Base-by-base conservation (phyloP, 2,329 filamentous ascomycete genomes). In the Calonectria pteridis region DNA sequence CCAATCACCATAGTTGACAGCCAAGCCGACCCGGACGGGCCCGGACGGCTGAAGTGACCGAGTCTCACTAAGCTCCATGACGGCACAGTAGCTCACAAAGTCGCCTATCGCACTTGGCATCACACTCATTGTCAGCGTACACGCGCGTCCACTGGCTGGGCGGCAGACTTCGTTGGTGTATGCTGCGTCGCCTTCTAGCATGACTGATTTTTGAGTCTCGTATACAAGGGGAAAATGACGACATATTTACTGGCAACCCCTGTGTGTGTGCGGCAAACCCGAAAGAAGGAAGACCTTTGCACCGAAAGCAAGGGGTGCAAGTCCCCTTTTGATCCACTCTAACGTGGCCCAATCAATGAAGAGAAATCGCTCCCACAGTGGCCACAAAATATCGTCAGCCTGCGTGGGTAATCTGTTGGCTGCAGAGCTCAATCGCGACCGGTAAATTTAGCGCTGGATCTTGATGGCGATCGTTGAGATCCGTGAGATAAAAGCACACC, bases 31-130 rank as follows among this genome's bases (percentile, higher is more conserved):
- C 40, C 23, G 35, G 33, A 11, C 35, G 7, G 23, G 13, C n/a
- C 33, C 33, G 23, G 29, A 40, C 6, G 16, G 35, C 35, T 40
- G 55, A 40, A 62, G 10, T 62, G n/a, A 26, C 26, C 29, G 28
- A 46, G n/a, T 62, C 55, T 62, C 55, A 62, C 55, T 62, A 28
- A 62, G 55, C 55, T 37, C 55, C 55, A 37, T 62, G 33, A 37
- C 55, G n/a, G 35, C 13, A 62, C 55, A 62, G 23, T 62, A 28
- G 33, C 55, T 40, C 33, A 40, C 28, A 29, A 28, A 28, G 20
- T n/a, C 29, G 23, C 14, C 16, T 7, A 62, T 40, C 23, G 20
- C 23, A 18, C 33, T 23, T 7, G 5, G 37, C 23, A 62, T 18
- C 23, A 28, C 20, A 6, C 11, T 29, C 28, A 9, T 28, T 31